A percentile compares a stretch with the other conserved stretches of the same genome.
These are phyloP conservation scores for Eruca vesicaria DNA, from an alignment of 441 rosid genomes.

Conservation along the genomic window DNA sequence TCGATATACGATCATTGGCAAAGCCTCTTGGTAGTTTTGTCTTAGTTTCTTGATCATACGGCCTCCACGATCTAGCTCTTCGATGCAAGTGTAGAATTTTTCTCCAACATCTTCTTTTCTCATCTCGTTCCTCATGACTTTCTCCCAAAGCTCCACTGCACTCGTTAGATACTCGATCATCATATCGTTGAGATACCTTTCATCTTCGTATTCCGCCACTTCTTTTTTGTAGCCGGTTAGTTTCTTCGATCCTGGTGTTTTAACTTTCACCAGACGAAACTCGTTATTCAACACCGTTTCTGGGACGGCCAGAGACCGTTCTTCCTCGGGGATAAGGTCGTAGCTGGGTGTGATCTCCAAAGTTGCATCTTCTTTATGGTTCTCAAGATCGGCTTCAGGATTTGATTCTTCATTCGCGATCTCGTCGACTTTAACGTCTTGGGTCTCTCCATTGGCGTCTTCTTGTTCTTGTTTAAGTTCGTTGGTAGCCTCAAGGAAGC, in stretches of 20 bases:
- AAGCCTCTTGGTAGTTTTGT: not conserved
- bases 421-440: not conserved
- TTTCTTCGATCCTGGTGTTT: not conserved
- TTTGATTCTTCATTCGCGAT: not conserved
- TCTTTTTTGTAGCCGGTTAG: not conserved
- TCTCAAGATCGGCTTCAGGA: not conserved
- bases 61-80: not conserved
- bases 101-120: not conserved
- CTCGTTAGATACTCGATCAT: not conserved
- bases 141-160: not conserved
- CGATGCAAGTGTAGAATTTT: not conserved
- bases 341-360: not conserved
- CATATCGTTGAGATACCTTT: not conserved
- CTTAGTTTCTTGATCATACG: not conserved
- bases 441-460: not conserved
- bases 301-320: not conserved
- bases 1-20: not conserved
- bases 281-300: not conserved
- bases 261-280: not conserved
- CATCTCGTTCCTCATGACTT: not conserved
- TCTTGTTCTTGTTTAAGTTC: not conserved
- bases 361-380: not conserved
- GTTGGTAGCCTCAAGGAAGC: not conserved
- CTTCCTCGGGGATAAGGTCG: not conserved
- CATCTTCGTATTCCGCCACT: not conserved